A percentile compares a stretch with the other conserved stretches of the same genome.
These are phyloP conservation scores for Emericellopsis cladophorae DNA, from an alignment of 2,329 filamentous ascomycete genomes.

Conservation along the genomic window DNA sequence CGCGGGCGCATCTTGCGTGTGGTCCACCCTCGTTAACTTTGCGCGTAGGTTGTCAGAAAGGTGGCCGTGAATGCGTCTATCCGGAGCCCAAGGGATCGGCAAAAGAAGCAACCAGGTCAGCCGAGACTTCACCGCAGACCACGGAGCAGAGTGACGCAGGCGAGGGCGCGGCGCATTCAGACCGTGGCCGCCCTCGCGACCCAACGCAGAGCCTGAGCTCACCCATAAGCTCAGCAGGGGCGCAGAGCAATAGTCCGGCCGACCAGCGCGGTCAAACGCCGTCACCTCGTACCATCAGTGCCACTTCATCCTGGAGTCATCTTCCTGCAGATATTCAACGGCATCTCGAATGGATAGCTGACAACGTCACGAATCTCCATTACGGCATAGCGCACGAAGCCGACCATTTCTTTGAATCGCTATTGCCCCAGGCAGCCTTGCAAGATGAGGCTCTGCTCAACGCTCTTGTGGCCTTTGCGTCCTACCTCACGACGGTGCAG, in stretches of 20 bases:
- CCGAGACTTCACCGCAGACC: constrained; percentile 30
- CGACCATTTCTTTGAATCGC: constrained; percentile 59
- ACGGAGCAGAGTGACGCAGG: constrained; percentile 23
- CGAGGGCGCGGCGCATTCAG: no score
- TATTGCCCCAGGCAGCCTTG: constrained; percentile 60
- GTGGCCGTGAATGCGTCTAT: constrained; percentile 80
- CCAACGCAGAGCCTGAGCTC: constrained; percentile 30
- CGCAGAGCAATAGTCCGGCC: constrained; percentile 7
- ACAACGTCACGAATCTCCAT: constrained; percentile 69
- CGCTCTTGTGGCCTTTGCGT: constrained; percentile 75
- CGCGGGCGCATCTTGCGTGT: no score
- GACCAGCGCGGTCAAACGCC: not conserved
- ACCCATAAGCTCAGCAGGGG: constrained; percentile 29
- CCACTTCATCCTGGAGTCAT: constrained; percentile 36
- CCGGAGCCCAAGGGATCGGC: constrained; percentile 47
- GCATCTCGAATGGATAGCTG: constrained; percentile 66
- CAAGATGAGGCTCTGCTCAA: constrained; percentile 70
- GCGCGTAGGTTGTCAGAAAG: constrained; percentile 70
- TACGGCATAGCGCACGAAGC: constrained; percentile 66
- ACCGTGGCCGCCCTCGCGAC: constrained; percentile 7
- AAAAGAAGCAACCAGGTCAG: constrained; percentile 19
- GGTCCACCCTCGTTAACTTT: no score
- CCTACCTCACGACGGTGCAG: constrained; percentile 69
- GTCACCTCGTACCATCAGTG: constrained; percentile 9
- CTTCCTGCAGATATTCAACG: constrained; percentile 60